Evolutionary conservation across 768 basidiomycete genomes (phyloP), one percentile per base, ranked within the genome.

Genomic region (Amyloporia xantha): DNA sequence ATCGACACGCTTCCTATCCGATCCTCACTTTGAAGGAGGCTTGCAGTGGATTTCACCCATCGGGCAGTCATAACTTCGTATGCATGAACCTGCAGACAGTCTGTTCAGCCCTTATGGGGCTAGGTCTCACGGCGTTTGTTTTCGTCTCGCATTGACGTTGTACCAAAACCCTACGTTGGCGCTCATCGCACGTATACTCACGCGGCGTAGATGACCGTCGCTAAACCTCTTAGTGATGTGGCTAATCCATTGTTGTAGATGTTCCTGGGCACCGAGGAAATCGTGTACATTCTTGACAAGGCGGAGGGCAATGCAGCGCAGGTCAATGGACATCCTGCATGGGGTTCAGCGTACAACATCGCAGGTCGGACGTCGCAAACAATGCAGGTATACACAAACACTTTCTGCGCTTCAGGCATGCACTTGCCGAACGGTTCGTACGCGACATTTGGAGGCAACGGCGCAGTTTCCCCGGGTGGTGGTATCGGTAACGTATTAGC

Each of bases 241-340:
- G 26, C 43, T 41, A 13, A 28, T 30, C 2, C 36, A 20, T 21
- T 19, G 15, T 26, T 26, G 27, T 60, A 86, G 86, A 80, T 86
- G 78, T 90, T 92, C 64, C 67, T 92, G 44, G 90, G 87, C 26
- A 87, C 84, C 54, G 69, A 76, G 5, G 71, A 89, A 56, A 89
- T 82, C 63, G 85, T 94, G 27, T 94, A 93, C 67, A 86, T 93
- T 19, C 69, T 93, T n/a, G 92, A 96, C 72, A 96, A 96, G 70
- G 80, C 83, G 1, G 89, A 92, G 62, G 79, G 78, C 26, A 92
- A 93, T 61, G 72, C 73, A 2, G 76, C 77, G 3, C 67, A 73
- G 55, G 73, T 91, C 52, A 71, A 76, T 50, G 79, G 78, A 1
- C 88, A 89, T 66, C 73, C 89, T 10, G 84, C 84, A 1, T 86